These are phyloP conservation scores for Solanum appendiculatum DNA, from an alignment of 257 asterid species.

Conservation along the genomic window DNA sequence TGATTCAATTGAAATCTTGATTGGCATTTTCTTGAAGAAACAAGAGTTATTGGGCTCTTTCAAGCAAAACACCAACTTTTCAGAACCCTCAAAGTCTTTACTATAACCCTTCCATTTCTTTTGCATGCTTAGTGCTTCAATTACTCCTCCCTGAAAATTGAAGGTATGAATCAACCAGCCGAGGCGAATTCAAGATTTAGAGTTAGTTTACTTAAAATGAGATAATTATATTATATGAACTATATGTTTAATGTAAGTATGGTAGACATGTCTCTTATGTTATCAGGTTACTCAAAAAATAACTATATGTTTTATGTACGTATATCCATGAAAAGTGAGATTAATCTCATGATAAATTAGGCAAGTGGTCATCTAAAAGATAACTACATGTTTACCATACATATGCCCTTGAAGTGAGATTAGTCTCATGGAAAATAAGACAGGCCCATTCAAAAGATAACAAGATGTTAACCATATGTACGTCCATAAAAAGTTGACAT, in stretches of 20 bases:
- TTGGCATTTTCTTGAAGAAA: conserved; percentile 23
- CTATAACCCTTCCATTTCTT: conserved; percentile 63
- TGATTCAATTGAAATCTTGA: conserved; percentile 39
- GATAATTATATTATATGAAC: not conserved
- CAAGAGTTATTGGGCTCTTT: conserved; percentile 50
- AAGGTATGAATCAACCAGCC: not conserved
- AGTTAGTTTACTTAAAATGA: not conserved
- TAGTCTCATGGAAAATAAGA: rapidly evolving
- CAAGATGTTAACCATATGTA: rapidly evolving
- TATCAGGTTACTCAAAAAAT: not conserved
- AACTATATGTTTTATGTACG: not conserved
- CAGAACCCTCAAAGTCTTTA: conserved; percentile 38
- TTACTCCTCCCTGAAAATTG: conserved; percentile 44
- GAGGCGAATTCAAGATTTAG: not conserved
- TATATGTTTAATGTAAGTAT: no score
- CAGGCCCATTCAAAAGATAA: not conserved
- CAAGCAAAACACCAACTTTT: conserved; percentile 52
- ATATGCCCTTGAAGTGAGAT: not conserved
- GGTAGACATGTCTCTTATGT: no score
- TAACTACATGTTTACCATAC: not conserved
- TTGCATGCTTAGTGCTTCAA: conserved; percentile 60
- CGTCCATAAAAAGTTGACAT: not conserved
- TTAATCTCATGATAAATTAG: not conserved
- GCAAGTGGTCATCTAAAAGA: not conserved
- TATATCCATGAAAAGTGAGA: not conserved